A percentile compares a stretch with the other conserved stretches of the same genome.
phyloP scores from a whole-genome alignment of 2,329 filamentous ascomycete genomes.

The Monilinia polystroma region DNA sequence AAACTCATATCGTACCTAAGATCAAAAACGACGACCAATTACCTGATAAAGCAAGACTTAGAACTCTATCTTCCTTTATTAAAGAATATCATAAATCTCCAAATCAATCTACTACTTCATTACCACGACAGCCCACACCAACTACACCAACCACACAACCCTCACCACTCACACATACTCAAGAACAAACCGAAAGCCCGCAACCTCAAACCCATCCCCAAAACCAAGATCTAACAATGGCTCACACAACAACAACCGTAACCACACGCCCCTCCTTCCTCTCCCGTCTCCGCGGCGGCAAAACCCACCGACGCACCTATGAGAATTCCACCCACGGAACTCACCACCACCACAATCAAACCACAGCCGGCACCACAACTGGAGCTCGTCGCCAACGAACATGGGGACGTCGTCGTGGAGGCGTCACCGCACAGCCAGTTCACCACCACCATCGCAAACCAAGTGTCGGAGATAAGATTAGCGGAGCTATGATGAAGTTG shows the following conservation, averaged over 20 bases:
- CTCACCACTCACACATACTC: background rate
- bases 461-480: slow-evolving; percentile 70
- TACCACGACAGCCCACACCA: background rate
- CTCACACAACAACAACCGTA: slow-evolving; percentile 22
- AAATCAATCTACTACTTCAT: background rate
- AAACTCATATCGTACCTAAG: slow-evolving; percentile 4
- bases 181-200: background rate
- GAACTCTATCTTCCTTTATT: slow-evolving; percentile 22
- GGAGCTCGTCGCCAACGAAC: background rate
- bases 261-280: slow-evolving; percentile 14
- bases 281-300: slow-evolving; percentile 15
- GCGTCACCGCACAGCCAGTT: background rate
- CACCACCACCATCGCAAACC: slow-evolving; percentile 12
- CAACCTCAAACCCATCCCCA: background rate
- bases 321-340: slow-evolving; percentile 1
- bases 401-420: background rate
- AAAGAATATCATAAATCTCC: background rate
- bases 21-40: slow-evolving; percentile 2
- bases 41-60: background rate
- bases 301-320: slow-evolving; percentile 15
- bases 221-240: background rate
- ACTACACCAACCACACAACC: background rate
- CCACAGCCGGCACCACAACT: background rate
- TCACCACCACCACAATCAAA: background rate
- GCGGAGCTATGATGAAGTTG: slow-evolving; percentile 71